Evolutionary conservation across 1,284 basidiomycete genomes (phyloP), one percentile per base, ranked within the genome.

Genomic region (Puccinia hordei): DNA sequence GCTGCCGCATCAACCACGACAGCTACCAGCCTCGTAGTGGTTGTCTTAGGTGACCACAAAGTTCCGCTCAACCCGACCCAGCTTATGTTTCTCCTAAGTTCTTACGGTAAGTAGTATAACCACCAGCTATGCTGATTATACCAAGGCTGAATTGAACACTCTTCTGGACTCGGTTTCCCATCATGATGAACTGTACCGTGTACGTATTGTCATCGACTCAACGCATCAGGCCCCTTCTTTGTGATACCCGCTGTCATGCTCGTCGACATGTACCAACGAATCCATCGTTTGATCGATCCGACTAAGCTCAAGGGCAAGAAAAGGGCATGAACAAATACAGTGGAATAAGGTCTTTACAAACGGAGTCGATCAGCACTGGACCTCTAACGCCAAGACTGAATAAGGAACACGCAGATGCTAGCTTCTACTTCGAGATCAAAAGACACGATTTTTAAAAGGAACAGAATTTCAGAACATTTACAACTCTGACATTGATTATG

Each of bases 1-100:
- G 75, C 75, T 51, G 75, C 75, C 24, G 75, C 75, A 44, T 51
- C 65, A 59, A 78, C 75, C 30, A 78, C 75, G 13, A 78, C 75
- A 10, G 44, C 75, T 59, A 78, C 75, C 22, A 53, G 61, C 49
- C 13, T 78, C 12, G 49, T 78, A 8, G 65, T 66, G 22, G 49
- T 78, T n/a, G 17, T 68, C 15, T 78, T 66, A 17, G 75, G 75
- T 5, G 33, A 65, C 4, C 49, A 35, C 57, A 35, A 69, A 38
- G 65, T 65, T 12, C 53, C 44, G 12, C 38, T 68, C 44, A 69
- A 27, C 27, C 19, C 44, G 15, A 55, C 35, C 22, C 49, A 68
- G 33, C 22, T 69, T 13, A 22, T 57, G 19, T 46, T 78, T 35
- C 63, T 78, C 51, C 65, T 69, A 17, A 78, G 65, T 53, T 30